phyloP scores from a whole-genome alignment of 371 early-diverging fungal genomes.

The Mortierella sp. region DNA sequence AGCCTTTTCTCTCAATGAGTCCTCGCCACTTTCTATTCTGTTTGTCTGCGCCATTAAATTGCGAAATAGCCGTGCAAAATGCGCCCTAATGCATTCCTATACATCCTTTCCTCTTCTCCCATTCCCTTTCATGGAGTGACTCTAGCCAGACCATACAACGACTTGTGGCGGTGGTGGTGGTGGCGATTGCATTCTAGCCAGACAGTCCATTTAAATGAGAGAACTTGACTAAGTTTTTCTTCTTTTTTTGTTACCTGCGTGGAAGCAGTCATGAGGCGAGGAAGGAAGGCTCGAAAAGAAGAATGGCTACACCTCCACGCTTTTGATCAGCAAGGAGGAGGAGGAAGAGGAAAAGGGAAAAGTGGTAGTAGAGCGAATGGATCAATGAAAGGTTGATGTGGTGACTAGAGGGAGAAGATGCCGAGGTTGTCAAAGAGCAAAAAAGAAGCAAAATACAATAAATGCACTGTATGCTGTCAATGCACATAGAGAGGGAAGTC shows the following conservation, averaged over 20 bases:
- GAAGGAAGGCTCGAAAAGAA: neutral
- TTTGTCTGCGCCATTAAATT: no score
- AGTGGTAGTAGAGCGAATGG: neutral
- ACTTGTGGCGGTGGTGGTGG: no score
- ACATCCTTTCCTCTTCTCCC: neutral
- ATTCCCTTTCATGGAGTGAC: neutral
- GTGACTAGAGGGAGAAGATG: neutral
- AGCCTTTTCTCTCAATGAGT: constrained; percentile 1
- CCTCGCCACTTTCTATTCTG: neutral
- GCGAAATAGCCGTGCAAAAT: no score
- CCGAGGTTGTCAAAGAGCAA: neutral
- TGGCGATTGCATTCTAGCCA: neutral
- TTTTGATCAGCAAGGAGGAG: neutral
- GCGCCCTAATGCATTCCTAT: no score
- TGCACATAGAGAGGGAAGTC: neutral
- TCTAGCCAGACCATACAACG: neutral
- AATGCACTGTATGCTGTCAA: neutral
- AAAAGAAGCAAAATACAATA: neutral
- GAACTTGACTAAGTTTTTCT: neutral
- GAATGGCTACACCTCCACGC: neutral
- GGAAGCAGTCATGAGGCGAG: constrained; percentile 9
- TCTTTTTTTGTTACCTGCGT: constrained; percentile 8
- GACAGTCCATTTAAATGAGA: no score
- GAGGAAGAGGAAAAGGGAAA: neutral
- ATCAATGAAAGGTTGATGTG: constrained; percentile 1